These are phyloP conservation scores for Kuraishia capsulata DNA, from an alignment of 805 yeast species.

Conservation along the genomic window DNA sequence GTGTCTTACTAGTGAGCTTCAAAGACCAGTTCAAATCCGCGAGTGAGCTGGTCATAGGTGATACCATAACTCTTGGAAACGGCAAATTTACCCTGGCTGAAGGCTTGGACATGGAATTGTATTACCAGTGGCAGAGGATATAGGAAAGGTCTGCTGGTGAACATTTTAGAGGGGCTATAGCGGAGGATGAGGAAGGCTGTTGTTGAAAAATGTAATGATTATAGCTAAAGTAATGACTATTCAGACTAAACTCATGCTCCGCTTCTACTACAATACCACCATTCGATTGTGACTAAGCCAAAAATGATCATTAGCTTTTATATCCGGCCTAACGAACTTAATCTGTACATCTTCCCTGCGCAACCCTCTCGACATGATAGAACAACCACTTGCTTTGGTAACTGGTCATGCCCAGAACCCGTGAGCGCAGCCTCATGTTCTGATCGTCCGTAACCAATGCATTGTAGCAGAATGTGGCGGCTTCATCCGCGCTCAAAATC, in stretches of 20 bases:
- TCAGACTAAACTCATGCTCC: neutral
- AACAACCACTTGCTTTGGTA: constrained; percentile 57
- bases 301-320: too few species aligned
- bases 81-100: neutral
- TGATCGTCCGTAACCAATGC: constrained; percentile 66
- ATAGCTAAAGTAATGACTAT: neutral
- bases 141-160: too few species aligned
- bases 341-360: constrained; percentile 45
- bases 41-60: neutral
- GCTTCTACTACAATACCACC: neutral
- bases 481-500: constrained; percentile 22
- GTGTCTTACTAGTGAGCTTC: neutral
- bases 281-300: neutral
- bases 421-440: constrained; percentile 61
- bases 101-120: neutral
- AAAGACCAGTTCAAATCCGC: neutral
- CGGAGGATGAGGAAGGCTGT: too few species aligned
- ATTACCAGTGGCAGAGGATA: neutral
- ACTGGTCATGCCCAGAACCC: constrained; percentile 42
- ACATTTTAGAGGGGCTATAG: neutral
- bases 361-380: constrained; percentile 35
- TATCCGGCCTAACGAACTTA: constrained; percentile 9
- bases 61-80: neutral
- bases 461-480: constrained; percentile 43
- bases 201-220: too few species aligned